phyloP scores from a whole-genome alignment of 805 yeast genomes.

The Ogataea pignaliae region DNA sequence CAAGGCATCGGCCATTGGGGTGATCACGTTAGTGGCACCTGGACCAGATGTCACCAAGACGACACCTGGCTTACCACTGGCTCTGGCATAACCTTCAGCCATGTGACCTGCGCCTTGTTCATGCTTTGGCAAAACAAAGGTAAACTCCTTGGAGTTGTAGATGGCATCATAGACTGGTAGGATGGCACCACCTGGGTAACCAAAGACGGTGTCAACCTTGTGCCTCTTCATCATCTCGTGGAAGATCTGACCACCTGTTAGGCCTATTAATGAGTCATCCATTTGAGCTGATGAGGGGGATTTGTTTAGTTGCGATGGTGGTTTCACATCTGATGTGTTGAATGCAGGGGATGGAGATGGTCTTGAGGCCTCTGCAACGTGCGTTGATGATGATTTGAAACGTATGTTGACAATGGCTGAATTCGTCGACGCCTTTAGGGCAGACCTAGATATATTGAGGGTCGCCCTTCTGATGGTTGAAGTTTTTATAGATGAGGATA shows the following conservation, averaged over 20 bases:
- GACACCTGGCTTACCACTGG: constrained; percentile 93
- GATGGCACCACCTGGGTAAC: constrained; percentile 99
- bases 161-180: constrained; percentile 97
- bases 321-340: constrained; percentile 29
- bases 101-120: constrained; percentile 99
- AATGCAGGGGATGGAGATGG: constrained; percentile 48
- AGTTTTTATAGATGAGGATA: neutral
- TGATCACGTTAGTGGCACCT: constrained; percentile 96
- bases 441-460: constrained; percentile 1
- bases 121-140: constrained; percentile 90
- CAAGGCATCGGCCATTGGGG: constrained; percentile 98
- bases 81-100: constrained; percentile 99
- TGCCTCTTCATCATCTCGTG: constrained; percentile 99
- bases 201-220: constrained; percentile 91
- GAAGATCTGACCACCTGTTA: constrained; percentile 97
- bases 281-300: constrained; percentile 26
- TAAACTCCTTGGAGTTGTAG: constrained; percentile 82
- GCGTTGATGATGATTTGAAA: constrained; percentile 18
- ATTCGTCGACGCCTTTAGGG: constrained; percentile 1
- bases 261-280: constrained; percentile 89
- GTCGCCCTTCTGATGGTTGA: neutral
- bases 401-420: constrained; percentile 8
- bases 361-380: constrained; percentile 14
- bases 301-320: constrained; percentile 11
- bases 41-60: constrained; percentile 99